Evolutionary conservation across 2,329 filamentous ascomycete species (phyloP), one percentile per base, ranked within the genome.

Genomic region (Dothistroma septosporum): DNA sequence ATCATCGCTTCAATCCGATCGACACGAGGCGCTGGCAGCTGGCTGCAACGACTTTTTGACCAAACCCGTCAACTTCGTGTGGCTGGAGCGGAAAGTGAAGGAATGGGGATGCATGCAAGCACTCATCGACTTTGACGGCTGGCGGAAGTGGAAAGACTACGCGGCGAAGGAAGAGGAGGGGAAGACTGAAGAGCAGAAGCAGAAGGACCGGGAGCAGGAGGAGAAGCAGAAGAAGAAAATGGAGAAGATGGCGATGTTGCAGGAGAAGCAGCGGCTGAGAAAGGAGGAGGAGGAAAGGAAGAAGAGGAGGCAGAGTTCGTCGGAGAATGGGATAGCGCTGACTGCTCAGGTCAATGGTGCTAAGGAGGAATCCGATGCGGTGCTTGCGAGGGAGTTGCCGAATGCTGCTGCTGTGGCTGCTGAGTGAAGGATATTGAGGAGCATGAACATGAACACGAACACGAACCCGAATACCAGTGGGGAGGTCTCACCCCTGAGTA

Each of bases 101-200:
- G 94, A 99, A 81, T 99, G 94, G 94, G 94, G 94, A 59, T 97
- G 94, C 79, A 99, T 99, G 94, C 94, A 97, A 79, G 94, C 94
- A 10, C 83, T 99, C 24, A 97, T 99, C 71, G 94, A 99, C 78
- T 97, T 94, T 74, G 93, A 97, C 74, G 94, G 94, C 63, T 99
- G 94, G 94, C 86, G 92, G 58, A 91, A 91, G 76, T 99, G 94
- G 94, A 96, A 96, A 75, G 90, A 94, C 70, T 93, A 90, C 72
- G 77, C 76, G 61, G 66, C 62, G 11, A 68, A 71, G 52, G 67
- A 69, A 44, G 71, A 70, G 35, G 66, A 64, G n/a, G 68, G 64
- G 28, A 74, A 73, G 61, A 64, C 75, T 10, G 76, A 76, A 21
- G 74, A 73, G 57, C 62, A 73, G 47, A 72, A 70, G 58, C 58